Percentiles rank a stretch among this genome's conserved stretches.
These are phyloP conservation scores for Colletotrichum sp. DNA, from an alignment of 2,329 filamentous ascomycete genomes.

Conservation along the genomic window DNA sequence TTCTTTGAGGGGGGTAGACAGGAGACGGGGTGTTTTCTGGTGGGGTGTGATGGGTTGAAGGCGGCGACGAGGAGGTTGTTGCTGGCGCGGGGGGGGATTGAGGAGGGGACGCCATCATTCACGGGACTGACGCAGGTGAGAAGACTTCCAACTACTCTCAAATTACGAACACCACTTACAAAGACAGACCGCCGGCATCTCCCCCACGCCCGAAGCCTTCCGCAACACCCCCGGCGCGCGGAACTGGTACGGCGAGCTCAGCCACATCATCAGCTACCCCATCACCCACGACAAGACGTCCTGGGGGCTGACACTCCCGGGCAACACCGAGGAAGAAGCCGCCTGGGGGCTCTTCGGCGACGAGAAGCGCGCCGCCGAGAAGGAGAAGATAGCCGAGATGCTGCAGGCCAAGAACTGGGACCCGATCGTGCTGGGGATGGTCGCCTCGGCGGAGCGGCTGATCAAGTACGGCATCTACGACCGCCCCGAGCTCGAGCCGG, in stretches of 20 bases:
- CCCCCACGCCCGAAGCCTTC: conserved; percentile 20
- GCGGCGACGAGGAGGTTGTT: conserved; percentile 21
- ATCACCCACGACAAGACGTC: conserved; percentile 24
- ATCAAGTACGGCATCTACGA: conserved; percentile 32
- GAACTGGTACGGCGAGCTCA: conserved; percentile 29
- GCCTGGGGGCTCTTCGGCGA: conserved; percentile 27
- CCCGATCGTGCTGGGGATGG: conserved; percentile 20
- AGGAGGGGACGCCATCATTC: conserved; percentile 22
- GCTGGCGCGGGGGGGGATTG: conserved; percentile 16
- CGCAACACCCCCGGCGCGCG: conserved; percentile 12
- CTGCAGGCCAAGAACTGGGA: conserved; percentile 23
- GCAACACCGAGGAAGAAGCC: conserved; percentile 24
- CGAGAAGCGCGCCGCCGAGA: conserved; percentile 21
- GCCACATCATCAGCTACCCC: conserved; percentile 28
- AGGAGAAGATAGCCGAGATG: conserved; percentile 16
- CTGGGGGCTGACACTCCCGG: conserved; percentile 28
- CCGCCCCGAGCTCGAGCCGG: conserved; percentile 22
- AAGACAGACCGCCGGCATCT: conserved; percentile 26
- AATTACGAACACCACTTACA: not conserved
- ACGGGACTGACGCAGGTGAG: conserved; percentile 23
- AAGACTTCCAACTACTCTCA: rapidly evolving
- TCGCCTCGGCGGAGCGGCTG: conserved; percentile 25
- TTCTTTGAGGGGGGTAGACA: conserved; percentile 22
- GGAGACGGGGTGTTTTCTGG: conserved; percentile 25
- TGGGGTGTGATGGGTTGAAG: conserved; percentile 30